Base-by-base conservation (phyloP, 345 rosid species). In the Conringia planisiliqua region DNA sequence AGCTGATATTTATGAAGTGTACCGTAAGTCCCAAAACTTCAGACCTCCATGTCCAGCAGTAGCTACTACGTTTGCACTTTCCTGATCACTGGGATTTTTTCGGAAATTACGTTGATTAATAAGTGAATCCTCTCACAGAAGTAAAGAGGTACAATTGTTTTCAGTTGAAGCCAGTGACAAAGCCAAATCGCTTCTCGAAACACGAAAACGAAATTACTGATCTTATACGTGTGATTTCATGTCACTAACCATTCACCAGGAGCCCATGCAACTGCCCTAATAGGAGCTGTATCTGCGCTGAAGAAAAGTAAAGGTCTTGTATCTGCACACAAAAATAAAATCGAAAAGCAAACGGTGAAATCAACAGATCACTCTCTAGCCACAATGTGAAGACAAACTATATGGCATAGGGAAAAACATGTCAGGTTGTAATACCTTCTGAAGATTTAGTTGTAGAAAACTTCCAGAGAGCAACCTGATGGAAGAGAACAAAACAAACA, bases 21-120 rank as follows among this genome's bases (percentile, higher is more conserved):
- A 95, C 97, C 92, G 90, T 68, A 90, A 67, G 80, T 95, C 99
- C 99, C 96, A 90, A 80, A 95, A 92, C 82, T 95, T 95, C 18
- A 89, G 76, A 64, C 89, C 92, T 77, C 85, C 88, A 79, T 89
- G 93, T 69, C 97, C 99, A 65, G 93, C 97, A 42, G 90, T 95
- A 42, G 85, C 79, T 78, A 95, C 73, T 32, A 92, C 72, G 83
- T 88, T 90, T 80, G 71, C 78, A 70, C 84, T 82, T 78, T 83
- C 96, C 47, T 65, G 70, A 78, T 82, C 92, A 78, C 97, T 95
- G 85, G 57, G 83, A 77, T 67, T 0, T 43, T 57, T 57, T 59
- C 67, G 44, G 57, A 69, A 32, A 66, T 27, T n/a, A 70, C 20
- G 29, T 12, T 24, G 1, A 24, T 6, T 61, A 40, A 14, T 61